Conservation (phyloP, 148 eudicot genomes). For the Camellia granthamiana region DNA sequence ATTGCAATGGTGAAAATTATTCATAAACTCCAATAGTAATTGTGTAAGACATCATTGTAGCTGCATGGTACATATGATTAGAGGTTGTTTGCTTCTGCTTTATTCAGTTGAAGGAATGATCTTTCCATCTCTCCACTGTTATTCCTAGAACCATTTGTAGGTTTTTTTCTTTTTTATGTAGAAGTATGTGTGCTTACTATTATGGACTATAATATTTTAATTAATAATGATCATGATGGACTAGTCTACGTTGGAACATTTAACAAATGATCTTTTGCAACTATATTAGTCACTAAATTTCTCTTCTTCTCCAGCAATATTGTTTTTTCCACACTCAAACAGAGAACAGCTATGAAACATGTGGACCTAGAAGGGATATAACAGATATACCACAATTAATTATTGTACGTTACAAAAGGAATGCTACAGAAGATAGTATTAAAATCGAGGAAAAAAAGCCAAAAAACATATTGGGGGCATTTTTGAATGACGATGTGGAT, state of each 20-base stretch:
- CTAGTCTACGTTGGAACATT: not conserved
- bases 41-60: not conserved
- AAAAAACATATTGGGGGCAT: conserved; percentile 43
- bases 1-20: not conserved
- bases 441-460: conserved; percentile 40
- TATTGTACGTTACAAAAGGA: conserved; percentile 83
- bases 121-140: no score
- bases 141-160: no score
- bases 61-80: not conserved
- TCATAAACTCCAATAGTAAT: not conserved
- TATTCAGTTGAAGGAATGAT: no score
- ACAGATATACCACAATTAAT: conserved; percentile 60
- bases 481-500: conserved; percentile 56
- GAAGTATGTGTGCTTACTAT: not conserved
- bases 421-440: conserved; percentile 42
- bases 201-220: not conserved
- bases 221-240: not conserved
- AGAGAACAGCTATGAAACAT: conserved; percentile 69
- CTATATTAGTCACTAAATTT: not conserved
- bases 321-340: conserved; percentile 74
- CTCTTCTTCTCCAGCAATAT: conserved; percentile 45
- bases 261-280: not conserved
- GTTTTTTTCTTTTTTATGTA: no score
- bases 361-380: conserved; percentile 79
- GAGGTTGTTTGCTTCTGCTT: not conserved